A percentile compares a stretch with the other conserved stretches of the same genome.
phyloP scores from a whole-genome alignment of 805 yeast genomes.

The Wickerhamiella bombiphila region DNA sequence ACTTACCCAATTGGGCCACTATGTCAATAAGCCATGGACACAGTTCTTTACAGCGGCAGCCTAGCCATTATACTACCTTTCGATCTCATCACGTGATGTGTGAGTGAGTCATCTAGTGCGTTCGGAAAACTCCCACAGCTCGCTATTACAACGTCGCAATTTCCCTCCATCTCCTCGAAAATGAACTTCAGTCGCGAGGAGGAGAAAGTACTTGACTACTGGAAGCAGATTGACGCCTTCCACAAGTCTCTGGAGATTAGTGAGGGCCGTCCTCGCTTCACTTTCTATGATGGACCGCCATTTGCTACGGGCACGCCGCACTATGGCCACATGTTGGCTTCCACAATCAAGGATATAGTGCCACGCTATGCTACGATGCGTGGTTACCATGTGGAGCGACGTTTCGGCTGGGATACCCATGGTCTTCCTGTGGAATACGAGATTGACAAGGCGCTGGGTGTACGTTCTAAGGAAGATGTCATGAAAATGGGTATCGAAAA shows the following conservation, averaged over 20 bases:
- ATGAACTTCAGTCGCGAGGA: conserved; percentile 74
- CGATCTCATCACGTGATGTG: no score
- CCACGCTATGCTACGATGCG: conserved; percentile 98
- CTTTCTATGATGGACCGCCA: conserved; percentile 98
- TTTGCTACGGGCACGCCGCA: conserved; percentile 99
- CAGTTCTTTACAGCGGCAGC: no score
- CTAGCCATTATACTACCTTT: no score
- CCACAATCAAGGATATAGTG: conserved; percentile 92
- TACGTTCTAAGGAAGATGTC: conserved; percentile 87
- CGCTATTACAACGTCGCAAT: no score
- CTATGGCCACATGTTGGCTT: conserved; percentile 93
- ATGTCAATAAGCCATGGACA: no score
- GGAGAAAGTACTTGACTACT: conserved; percentile 58
- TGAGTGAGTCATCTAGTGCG: no score
- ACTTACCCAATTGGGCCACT: no score
- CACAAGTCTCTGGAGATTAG: conserved; percentile 70
- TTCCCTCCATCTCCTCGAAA: no score
- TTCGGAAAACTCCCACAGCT: no score
- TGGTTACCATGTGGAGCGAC: conserved; percentile 88
- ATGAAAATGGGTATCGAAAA: conserved; percentile 86
- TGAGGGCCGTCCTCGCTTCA: conserved; percentile 71
- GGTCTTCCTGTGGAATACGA: conserved; percentile 98
- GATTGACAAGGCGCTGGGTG: conserved; percentile 92
- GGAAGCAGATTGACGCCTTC: conserved; percentile 94
- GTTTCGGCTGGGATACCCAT: conserved; percentile 99